A percentile compares a stretch with the other conserved stretches of the same genome.
Conservation (phyloP, 108 stramenopile genomes). For the Pseudonitzschia multiseries region DNA sequence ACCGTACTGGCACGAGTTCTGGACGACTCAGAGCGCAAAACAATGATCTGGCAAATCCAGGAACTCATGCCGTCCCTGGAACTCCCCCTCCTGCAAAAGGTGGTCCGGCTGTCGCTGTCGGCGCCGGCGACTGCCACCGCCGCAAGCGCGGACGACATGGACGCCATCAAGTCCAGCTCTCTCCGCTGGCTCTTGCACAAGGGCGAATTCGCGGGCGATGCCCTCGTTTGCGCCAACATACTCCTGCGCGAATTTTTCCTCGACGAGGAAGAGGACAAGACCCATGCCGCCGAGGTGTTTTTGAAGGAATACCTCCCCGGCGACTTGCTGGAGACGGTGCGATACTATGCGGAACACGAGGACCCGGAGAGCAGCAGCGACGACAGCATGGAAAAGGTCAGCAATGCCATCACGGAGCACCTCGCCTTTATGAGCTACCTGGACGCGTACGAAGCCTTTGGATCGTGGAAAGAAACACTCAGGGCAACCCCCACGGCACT, state of each 20-base stretch:
- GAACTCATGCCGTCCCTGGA: conserved; percentile 50
- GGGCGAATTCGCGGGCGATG: conserved; percentile 57
- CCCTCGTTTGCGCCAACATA: conserved; percentile 70
- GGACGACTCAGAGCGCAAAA: conserved; percentile 51
- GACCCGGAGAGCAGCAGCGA: conserved; percentile 6
- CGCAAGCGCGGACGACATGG: conserved; percentile 10
- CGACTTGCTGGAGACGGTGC: conserved; percentile 19
- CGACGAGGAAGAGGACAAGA: conserved; percentile 40
- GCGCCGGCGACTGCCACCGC: background rate
- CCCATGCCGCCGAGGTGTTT: conserved; percentile 33
- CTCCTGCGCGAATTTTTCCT: conserved; percentile 64
- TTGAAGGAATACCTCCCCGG: conserved; percentile 37
- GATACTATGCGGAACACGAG: background rate
- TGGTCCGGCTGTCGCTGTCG: conserved; percentile 41
- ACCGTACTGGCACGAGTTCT: conserved; percentile 48
- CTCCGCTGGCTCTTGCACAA: conserved; percentile 68
- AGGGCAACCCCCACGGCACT: conserved; percentile 17
- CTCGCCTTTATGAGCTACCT: conserved; percentile 40
- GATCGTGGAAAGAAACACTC: conserved; percentile 38
- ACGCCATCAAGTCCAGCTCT: conserved; percentile 33
- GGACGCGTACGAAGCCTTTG: conserved; percentile 38
- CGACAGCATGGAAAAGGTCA: conserved; percentile 8
- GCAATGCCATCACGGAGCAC: conserved; percentile 36
- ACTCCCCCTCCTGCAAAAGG: conserved; percentile 42
- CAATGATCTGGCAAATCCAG: conserved; percentile 53